Evolutionary conservation across 176 grass and related monocot genomes (phyloP).

Genomic region (Sorghum bicolor): Sorghum_bicolor_NCBIv3 NC_012874.2:68434501-68435000

Average conservation of each 20-base stretch:
- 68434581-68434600: too few relatives aligned
- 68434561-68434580: too few relatives aligned
- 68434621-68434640: background rate
- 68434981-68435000: too few relatives aligned
- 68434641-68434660: background rate
- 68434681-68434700: slow-evolving; percentile 34
- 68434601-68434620: background rate
- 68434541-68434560: too few relatives aligned
- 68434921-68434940: too few relatives aligned
- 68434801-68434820: slow-evolving; percentile 62
- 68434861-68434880: slow-evolving; percentile 56
- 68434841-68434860: slow-evolving; percentile 77
- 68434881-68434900: background rate
- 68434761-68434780: slow-evolving; percentile 36
- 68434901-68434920: slow-evolving; percentile 59
- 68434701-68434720: slow-evolving; percentile 73
- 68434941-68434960: too few relatives aligned
- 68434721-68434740: slow-evolving; percentile 62
- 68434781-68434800: slow-evolving; percentile 46
- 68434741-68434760: slow-evolving; percentile 62
- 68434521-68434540: too few relatives aligned
- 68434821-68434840: slow-evolving; percentile 46
- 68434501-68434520: too few relatives aligned
- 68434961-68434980: too few relatives aligned
- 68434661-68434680: background rate